Percentiles rank a stretch among this genome's conserved stretches.
phyloP scores from a whole-genome alignment of 2,329 filamentous ascomycete genomes.

The Penicillium sp. region DNA sequence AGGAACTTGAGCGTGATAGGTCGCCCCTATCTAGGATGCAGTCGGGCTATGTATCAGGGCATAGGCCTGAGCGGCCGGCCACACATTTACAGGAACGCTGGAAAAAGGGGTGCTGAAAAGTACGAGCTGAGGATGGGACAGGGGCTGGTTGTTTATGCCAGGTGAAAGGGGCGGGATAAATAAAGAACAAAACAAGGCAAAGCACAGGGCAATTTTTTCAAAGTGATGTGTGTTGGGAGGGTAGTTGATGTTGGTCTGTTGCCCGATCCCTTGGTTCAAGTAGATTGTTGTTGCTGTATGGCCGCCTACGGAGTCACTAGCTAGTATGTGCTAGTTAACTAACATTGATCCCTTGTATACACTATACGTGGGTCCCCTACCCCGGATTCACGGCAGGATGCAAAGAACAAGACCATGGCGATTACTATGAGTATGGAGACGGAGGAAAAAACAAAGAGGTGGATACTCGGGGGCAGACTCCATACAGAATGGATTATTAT shows the following conservation, averaged over 20 bases:
- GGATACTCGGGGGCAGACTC: not conserved
- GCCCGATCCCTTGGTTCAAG: not conserved
- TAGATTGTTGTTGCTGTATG: not conserved
- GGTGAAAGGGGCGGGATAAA: not conserved
- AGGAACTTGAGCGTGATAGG: conserved; percentile 2
- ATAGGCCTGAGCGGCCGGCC: conserved; percentile 8
- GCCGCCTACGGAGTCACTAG: not conserved
- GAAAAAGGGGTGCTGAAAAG: conserved; percentile 4
- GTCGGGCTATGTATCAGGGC: conserved; percentile 8
- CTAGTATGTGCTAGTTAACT: not conserved
- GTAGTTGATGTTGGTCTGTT: not conserved
- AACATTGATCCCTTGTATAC: no score
- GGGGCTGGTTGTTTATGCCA: not conserved
- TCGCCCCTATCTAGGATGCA: not conserved
- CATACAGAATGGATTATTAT: conserved; percentile 11
- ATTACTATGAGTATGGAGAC: conserved; percentile 1
- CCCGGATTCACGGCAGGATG: conserved; percentile 12
- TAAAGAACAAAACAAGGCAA: not conserved
- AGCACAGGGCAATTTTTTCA: not conserved
- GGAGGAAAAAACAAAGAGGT: not conserved
- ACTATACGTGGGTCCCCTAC: conserved; percentile 12
- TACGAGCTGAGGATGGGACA: not conserved
- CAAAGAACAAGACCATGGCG: conserved; percentile 1
- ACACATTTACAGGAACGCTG: not conserved
- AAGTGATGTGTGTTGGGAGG: not conserved